A percentile compares a stretch with the other conserved stretches of the same genome.
phyloP scores from a whole-genome alignment of 257 asterid genomes.

The Rhazya stricta region DNA sequence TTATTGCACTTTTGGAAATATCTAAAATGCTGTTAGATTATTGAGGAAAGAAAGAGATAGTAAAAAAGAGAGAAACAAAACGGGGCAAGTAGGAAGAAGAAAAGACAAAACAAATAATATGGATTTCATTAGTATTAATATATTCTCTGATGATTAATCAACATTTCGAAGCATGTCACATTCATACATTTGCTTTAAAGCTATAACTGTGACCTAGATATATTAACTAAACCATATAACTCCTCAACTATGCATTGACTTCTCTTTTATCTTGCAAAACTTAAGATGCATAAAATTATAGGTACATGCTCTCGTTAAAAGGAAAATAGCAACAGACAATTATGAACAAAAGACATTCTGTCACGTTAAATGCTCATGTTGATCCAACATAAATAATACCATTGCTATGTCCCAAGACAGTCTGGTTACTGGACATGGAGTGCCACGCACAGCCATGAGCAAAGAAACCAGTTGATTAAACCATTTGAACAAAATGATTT shows the following conservation, averaged over 20 bases:
- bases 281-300: neutral
- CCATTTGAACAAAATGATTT: no score
- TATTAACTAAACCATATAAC: no score
- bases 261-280: neutral
- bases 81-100: neutral
- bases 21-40: neutral
- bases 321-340: neutral
- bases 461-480: no score
- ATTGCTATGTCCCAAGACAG: no score
- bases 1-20: neutral
- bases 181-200: neutral
- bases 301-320: neutral
- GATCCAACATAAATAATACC: neutral
- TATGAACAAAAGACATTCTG: no score
- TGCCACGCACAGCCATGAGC: no score
- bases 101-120: neutral
- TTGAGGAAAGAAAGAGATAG: neutral
- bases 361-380: no score
- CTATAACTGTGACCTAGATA: neutral
- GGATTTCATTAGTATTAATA: neutral
- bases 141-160: no score
- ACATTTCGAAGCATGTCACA: no score
- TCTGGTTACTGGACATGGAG: no score
- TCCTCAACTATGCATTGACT: neutral
- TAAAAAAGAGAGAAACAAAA: neutral